phyloP scores from a whole-genome alignment of 768 basidiomycete species.

The Boletus huronensis region DNA sequence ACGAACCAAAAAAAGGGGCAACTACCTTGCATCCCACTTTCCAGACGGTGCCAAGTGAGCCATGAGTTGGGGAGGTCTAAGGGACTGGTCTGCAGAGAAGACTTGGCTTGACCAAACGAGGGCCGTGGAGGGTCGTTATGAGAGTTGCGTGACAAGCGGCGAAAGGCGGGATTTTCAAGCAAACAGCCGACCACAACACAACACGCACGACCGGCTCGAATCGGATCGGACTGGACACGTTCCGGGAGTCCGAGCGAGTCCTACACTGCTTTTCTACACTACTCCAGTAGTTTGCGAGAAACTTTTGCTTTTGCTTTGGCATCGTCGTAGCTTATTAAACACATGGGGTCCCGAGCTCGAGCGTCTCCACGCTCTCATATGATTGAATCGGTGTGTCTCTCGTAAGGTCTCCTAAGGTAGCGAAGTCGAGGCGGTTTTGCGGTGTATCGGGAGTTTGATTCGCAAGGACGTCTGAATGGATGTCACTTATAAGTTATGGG shows the following conservation, averaged over 20 bases:
- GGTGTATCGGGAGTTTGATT: slow-evolving; percentile 93
- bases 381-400: background rate
- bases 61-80: slow-evolving; percentile 41
- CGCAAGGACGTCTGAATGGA: slow-evolving; percentile 78
- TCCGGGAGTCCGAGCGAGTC: background rate
- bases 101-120: slow-evolving; percentile 8
- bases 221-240: slow-evolving; percentile 4
- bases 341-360: too few species aligned
- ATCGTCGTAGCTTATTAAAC: background rate
- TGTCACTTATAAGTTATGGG: background rate
- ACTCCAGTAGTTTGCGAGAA: background rate
- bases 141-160: slow-evolving; percentile 1
- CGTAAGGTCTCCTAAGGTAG: slow-evolving; percentile 90
- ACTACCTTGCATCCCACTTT: slow-evolving; percentile 76
- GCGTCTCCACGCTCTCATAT: too few species aligned
- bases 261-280: background rate
- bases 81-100: slow-evolving; percentile 22
- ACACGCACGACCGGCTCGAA: slow-evolving; percentile 4
- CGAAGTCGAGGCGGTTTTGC: slow-evolving; percentile 96
- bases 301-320: too few species aligned
- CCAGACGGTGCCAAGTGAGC: slow-evolving; percentile 46
- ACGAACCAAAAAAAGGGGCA: background rate
- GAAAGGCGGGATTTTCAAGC: background rate
- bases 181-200: slow-evolving; percentile 9
- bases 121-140: slow-evolving; percentile 24